Percentiles rank a stretch among this genome's conserved stretches.
Evolutionary conservation across 148 eudicot genomes (phyloP).

Genomic region (Agrostemma githago): DNA sequence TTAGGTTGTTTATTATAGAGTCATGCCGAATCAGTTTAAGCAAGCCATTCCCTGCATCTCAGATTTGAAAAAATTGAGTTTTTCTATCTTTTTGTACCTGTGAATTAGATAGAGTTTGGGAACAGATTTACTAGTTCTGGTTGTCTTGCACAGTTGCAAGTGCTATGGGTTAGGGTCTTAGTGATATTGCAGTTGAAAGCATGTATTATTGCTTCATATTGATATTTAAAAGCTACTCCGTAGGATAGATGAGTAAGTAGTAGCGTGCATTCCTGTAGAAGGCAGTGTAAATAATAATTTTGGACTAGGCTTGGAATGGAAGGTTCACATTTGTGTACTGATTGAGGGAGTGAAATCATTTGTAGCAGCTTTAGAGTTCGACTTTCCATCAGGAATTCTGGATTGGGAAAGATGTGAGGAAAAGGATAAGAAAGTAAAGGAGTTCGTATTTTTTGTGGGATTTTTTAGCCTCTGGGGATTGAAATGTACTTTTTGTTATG

Average conservation of each 20-base stretch:
- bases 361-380: background rate
- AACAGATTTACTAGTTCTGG: background rate
- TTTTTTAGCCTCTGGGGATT: background rate
- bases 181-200: background rate
- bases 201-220: background rate
- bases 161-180: background rate
- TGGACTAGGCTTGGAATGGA: background rate
- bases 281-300: background rate
- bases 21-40: background rate
- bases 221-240: background rate
- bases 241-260: background rate
- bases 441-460: background rate
- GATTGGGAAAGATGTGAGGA: background rate
- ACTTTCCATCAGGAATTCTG: background rate
- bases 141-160: background rate
- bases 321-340: too few species aligned
- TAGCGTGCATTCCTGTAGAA: background rate
- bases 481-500: too few species aligned
- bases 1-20: background rate
- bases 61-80: background rate
- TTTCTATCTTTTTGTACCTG: background rate
- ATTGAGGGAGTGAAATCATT: background rate
- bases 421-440: background rate
- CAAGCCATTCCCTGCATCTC: background rate
- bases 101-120: background rate